Percentiles rank a stretch among this genome's conserved stretches.
phyloP scores from a whole-genome alignment of 306 rosid species.

The Fragaria ananassa region DNA sequence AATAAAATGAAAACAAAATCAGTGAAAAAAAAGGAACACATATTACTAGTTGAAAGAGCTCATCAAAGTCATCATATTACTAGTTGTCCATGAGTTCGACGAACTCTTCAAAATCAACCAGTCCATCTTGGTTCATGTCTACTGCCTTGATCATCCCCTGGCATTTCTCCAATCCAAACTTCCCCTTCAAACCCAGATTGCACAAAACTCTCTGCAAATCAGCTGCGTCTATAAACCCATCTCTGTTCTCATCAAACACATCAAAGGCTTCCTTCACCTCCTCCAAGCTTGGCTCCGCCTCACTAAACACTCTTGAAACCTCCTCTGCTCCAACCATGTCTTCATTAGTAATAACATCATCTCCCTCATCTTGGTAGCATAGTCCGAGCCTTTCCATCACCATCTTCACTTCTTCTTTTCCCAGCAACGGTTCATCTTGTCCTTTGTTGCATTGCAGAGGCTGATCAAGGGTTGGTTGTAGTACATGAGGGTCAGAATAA shows the following conservation, averaged over 20 bases:
- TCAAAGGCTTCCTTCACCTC: slow-evolving; percentile 48
- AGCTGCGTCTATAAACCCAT: slow-evolving; percentile 44
- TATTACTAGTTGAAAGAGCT: background rate
- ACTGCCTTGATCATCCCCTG: slow-evolving; percentile 35
- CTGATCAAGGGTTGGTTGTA: background rate
- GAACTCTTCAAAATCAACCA: slow-evolving; percentile 44
- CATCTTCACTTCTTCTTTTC: slow-evolving; percentile 32
- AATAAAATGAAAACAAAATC: too few species aligned
- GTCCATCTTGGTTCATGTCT: slow-evolving; percentile 44
- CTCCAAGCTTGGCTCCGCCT: slow-evolving; percentile 36
- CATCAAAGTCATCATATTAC: slow-evolving; percentile 2
- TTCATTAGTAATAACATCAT: background rate
- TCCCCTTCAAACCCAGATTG: slow-evolving; percentile 34
- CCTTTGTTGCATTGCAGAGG: background rate
- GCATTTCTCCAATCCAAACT: slow-evolving; percentile 23
- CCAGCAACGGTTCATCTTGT: slow-evolving; percentile 18
- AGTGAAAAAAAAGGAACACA: too few species aligned
- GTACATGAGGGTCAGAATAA: background rate
- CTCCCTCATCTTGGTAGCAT: slow-evolving; percentile 5
- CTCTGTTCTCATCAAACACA: slow-evolving; percentile 50
- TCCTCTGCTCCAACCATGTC: slow-evolving; percentile 24
- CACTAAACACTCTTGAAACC: slow-evolving; percentile 27
- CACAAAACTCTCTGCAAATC: slow-evolving; percentile 36
- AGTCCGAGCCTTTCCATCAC: slow-evolving; percentile 41
- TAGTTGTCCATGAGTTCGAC: slow-evolving; percentile 29